Base-by-base conservation (phyloP, 768 basidiomycete species). In the Agaricus bisporus region DNA sequence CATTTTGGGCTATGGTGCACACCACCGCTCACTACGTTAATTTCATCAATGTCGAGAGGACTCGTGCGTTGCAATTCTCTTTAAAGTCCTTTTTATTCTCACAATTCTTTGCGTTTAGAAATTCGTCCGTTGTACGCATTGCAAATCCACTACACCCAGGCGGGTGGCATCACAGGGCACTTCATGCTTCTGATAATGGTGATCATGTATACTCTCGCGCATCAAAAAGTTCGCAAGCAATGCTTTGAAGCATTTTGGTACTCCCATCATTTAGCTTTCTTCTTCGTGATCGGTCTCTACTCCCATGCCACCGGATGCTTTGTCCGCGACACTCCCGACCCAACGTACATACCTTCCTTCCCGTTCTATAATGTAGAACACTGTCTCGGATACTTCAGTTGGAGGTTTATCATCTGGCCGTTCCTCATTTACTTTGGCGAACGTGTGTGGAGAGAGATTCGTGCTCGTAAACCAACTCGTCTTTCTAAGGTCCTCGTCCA, bases 181-280 rank as follows among this genome's bases (percentile, higher is more conserved):
- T 88, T 92, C 68, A 94, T 95, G 93, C 81, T 95, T 39, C 73
- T 97, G 56, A 84, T 94, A 67, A 93, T 98, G 91, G 67, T 98
- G 59, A 66, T 93, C 61, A 92, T 95, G 80, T 95, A 95, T 67
- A 81, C 88, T 38, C 94, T 92, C 18, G 92, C 94, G 3, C 91
- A 94, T 69, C 77, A 82, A 64, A 92, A 88, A 70, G 85, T 98
- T 58, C 87, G 94, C 60, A 68, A 79, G 56, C 90, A 93, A 68
- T 90, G 85, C 73, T 97, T 95, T 69, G 94, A 98, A 68, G 91
- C 82, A 1, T 98, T 98, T 76, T 95, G 93, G 93, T 95, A 94
- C 68, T 94, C 93, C 32, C 94, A 95, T 59, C 94, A 95, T 60
- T 81, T 94, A 38, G 91, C 90, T 10, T 91, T 94, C 77, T 91